Conservation (phyloP, 2,329 filamentous ascomycete genomes). For the Neofusicoccum cordaticola region DNA sequence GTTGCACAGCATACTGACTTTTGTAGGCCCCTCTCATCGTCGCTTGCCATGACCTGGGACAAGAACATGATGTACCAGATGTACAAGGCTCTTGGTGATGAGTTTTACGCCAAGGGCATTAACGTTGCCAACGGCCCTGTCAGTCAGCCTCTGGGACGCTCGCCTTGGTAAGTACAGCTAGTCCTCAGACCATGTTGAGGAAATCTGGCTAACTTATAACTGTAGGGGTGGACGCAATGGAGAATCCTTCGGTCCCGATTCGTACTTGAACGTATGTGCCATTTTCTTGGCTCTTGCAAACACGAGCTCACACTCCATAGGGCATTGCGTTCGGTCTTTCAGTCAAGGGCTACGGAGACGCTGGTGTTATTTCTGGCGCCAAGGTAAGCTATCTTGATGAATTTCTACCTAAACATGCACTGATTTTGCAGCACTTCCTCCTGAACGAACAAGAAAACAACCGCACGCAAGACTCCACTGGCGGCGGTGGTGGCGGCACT, state of each 20-base stretch:
- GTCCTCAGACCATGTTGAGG: no score
- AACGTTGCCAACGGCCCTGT: constrained; percentile 15
- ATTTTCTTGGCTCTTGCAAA: no score
- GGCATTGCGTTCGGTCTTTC: constrained; percentile 10
- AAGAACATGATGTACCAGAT: constrained; percentile 5
- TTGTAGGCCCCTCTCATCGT: constrained; percentile 1
- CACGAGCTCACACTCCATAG: no score
- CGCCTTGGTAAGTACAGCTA: background rate
- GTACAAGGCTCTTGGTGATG: constrained; percentile 11
- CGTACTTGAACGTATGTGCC: constrained; percentile 2
- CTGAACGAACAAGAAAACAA: constrained; percentile 54
- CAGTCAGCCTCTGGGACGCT: constrained; percentile 13
- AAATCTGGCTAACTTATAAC: no score
- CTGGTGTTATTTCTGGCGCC: constrained; percentile 66
- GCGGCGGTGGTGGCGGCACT: constrained; percentile 46
- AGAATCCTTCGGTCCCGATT: constrained; percentile 6
- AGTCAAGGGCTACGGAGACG: constrained; percentile 2
- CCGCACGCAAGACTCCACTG: constrained; percentile 59
- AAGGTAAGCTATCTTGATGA: constrained; percentile 33
- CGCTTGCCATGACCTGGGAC: constrained; percentile 17
- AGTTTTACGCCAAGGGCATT: constrained; percentile 14
- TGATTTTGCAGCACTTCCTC: constrained; percentile 48
- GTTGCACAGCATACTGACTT: background rate
- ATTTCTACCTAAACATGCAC: no score
- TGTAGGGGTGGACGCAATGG: constrained; percentile 9